Evolutionary conservation across 148 eudicot species (phyloP).

Genomic region (Heliosperma pusillum): DNA sequence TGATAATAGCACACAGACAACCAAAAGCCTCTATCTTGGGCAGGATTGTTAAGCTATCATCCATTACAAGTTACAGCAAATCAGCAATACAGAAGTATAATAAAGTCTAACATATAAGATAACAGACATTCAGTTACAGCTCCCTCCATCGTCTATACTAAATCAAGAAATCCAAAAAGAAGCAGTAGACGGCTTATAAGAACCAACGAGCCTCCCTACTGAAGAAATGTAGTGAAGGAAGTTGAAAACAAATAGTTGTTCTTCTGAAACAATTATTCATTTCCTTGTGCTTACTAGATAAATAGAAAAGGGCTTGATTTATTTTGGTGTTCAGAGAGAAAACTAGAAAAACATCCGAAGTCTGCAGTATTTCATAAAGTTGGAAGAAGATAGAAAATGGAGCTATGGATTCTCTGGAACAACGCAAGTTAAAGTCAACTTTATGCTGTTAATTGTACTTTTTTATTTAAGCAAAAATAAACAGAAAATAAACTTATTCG

Average conservation of each 20-base stretch:
- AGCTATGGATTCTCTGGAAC: background rate
- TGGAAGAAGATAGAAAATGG: background rate
- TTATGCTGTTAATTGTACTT: background rate
- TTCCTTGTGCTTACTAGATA: background rate
- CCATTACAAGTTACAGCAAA: background rate
- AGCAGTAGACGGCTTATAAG: background rate
- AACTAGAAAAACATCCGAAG: background rate
- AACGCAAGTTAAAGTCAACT: background rate
- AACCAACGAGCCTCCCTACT: background rate
- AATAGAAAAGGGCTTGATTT: background rate
- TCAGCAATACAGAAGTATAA: background rate
- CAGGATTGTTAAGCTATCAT: conserved; percentile 16
- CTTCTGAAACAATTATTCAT: background rate
- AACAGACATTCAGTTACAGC: background rate
- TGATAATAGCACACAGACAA: background rate
- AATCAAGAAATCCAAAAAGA: background rate
- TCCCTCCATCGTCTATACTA: background rate
- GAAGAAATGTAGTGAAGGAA: background rate
- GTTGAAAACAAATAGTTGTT: background rate
- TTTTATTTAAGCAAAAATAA: background rate
- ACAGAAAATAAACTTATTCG: background rate
- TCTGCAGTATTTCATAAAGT: background rate
- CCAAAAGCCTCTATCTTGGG: conserved; percentile 1
- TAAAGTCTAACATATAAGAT: background rate
- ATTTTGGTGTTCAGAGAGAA: background rate